Conservation (phyloP, 192 early-diverging fungal species). For the Mortierella hygrophila region DNA sequence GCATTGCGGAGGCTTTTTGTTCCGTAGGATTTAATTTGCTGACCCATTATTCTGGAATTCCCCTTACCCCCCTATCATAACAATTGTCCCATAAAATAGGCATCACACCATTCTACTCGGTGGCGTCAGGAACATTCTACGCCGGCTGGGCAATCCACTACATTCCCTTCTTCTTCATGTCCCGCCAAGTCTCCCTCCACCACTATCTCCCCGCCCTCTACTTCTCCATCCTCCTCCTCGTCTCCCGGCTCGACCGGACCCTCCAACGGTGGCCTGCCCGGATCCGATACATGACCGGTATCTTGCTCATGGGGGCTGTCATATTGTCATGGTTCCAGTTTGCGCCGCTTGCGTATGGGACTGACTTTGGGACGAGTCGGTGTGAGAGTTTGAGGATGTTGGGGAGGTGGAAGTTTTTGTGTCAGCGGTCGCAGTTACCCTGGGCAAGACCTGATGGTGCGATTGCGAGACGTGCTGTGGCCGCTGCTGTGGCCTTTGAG, state of each 20-base stretch:
- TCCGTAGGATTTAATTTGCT: background rate
- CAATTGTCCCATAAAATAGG: conserved; percentile 8
- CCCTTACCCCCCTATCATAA: too few species aligned
- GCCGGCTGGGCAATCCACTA: conserved; percentile 89
- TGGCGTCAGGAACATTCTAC: conserved; percentile 74
- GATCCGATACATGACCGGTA: conserved; percentile 61
- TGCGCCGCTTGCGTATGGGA: conserved; percentile 88
- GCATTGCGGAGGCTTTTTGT: background rate
- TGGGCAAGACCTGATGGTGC: conserved; percentile 23
- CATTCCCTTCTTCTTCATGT: conserved; percentile 93
- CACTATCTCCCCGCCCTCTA: conserved; percentile 95
- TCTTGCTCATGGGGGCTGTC: conserved; percentile 65
- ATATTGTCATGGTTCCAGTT: conserved; percentile 77
- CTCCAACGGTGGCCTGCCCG: conserved; percentile 59
- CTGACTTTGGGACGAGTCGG: conserved; percentile 66
- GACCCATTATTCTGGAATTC: background rate
- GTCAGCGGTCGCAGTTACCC: conserved; percentile 53
- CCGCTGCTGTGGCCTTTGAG: background rate
- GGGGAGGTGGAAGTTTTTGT: conserved; percentile 87
- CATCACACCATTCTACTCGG: conserved; percentile 63
- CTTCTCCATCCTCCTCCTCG: conserved; percentile 83
- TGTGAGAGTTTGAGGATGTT: conserved; percentile 86
- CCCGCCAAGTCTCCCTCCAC: conserved; percentile 89
- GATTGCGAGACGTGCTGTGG: background rate
- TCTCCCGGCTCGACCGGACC: conserved; percentile 76